Evolutionary conservation across 2,329 filamentous ascomycete species (phyloP).

Genomic region (Nemania serpens): DNA sequence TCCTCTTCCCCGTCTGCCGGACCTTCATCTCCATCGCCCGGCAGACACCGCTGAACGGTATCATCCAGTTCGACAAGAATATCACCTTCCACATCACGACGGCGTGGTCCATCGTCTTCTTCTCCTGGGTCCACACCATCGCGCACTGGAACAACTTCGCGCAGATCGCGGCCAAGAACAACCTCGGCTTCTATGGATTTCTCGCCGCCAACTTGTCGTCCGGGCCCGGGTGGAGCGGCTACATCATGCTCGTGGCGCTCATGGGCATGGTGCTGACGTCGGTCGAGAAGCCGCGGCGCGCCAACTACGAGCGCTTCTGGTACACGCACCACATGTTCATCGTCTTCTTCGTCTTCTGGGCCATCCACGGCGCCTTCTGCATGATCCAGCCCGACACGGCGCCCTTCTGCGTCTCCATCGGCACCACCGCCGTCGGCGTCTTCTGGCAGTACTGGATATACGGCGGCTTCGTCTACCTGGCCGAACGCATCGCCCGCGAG

Average conservation of each 20-base stretch:
- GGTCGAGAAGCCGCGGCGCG: slow-evolving; percentile 75
- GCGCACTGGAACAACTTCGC: slow-evolving; percentile 89
- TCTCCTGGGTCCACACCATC: slow-evolving; percentile 83
- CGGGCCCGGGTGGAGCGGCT: slow-evolving; percentile 84
- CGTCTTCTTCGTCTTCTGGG: slow-evolving; percentile 88
- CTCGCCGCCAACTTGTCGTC: slow-evolving; percentile 77
- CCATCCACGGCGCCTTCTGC: slow-evolving; percentile 86
- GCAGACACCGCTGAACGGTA: slow-evolving; percentile 81
- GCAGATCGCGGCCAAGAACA: slow-evolving; percentile 73
- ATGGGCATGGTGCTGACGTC: slow-evolving; percentile 81
- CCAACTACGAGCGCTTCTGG: slow-evolving; percentile 90
- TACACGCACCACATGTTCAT: slow-evolving; percentile 89
- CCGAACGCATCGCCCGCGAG: slow-evolving; percentile 79
- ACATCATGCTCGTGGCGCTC: slow-evolving; percentile 78
- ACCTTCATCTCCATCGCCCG: slow-evolving; percentile 81
- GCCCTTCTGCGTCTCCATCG: slow-evolving; percentile 74
- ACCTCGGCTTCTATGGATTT: slow-evolving; percentile 78
- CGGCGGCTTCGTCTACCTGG: slow-evolving; percentile 77
- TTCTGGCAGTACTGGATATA: slow-evolving; percentile 94
- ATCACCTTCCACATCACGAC: slow-evolving; percentile 86
- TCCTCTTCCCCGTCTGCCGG: slow-evolving; percentile 81
- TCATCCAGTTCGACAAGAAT: slow-evolving; percentile 88
- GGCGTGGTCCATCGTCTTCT: slow-evolving; percentile 88
- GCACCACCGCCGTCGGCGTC: slow-evolving; percentile 69
- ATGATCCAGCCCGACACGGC: slow-evolving; percentile 87